Base-by-base conservation (phyloP, 257 asterid species). In the Linaria vulgaris region DNA sequence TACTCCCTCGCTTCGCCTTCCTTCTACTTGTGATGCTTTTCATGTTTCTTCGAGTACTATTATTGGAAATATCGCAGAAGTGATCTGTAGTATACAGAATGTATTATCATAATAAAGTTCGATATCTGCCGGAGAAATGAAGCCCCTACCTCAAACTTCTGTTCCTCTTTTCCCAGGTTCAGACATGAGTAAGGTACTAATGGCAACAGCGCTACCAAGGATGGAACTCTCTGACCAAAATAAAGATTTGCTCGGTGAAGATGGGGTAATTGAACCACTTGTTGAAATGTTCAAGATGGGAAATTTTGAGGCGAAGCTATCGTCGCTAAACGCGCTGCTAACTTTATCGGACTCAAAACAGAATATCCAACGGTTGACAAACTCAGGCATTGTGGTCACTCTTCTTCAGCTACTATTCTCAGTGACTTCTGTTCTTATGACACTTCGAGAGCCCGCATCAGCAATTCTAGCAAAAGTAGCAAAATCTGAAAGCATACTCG, bases 361-460 rank as follows among this genome's bases (percentile, higher is more conserved):
- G 47, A 92, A 92, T 14, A 79, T 83, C 67, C 80, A 80, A 31
- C 78, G 61, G 3, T 56, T 92, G 80, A 77, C 85, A 21, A 76
- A 75, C 16, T 80, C 82, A 0, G 91, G 95, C 22, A 70, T 88
- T 1, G 78, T 87, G 8, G 74, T 68, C 1, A 46, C 83, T 16
- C 81, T 92, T 6, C 80, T 92, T 17, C 96, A 86, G 79, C 97
- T 92, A n/a, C 86, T 91, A 17, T 91, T 91, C 81, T 91, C 98
- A 0, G 98, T 92, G 14, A 88, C 98, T 21, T 92, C 98, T 6
- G 94, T 86, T 37, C 75, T 80, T 16, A 85, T 88, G 97, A 80
- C 83, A 31, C 75, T 92, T 9, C 78, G 98, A 0, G 98, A 92
- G 69, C 97, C 97, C 4, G 98, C 96, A 14, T 86, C 98, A 1